Evolutionary conservation across 2,329 filamentous ascomycete genomes (phyloP).

Genomic region (Fusarium tupiense): DNA sequence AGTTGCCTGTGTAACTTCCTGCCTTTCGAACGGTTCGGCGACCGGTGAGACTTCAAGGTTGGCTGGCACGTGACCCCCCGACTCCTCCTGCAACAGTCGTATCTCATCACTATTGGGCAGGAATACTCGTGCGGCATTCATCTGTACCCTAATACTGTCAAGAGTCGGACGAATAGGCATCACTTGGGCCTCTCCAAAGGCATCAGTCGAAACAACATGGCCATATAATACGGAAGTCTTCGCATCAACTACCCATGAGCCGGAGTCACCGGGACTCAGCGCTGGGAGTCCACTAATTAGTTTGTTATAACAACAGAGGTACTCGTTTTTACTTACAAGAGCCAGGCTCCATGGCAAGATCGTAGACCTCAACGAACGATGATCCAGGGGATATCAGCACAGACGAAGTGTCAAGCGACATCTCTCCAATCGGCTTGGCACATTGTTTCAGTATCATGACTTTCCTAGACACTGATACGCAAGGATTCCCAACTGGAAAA

Average conservation of each 20-base stretch:
- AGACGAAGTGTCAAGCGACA: neutral
- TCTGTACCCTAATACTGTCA: neutral
- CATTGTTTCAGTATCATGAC: neutral
- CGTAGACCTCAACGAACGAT: neutral
- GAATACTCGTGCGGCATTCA: neutral
- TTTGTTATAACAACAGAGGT: accelerated
- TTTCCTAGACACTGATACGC: accelerated
- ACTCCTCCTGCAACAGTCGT: neutral
- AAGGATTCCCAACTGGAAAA: accelerated
- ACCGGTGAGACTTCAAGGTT: neutral
- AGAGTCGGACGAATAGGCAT: neutral
- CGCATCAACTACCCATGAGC: neutral
- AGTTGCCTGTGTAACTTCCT: neutral
- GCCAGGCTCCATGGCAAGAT: neutral
- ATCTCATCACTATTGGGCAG: neutral
- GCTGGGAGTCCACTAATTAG: neutral
- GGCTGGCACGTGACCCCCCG: accelerated
- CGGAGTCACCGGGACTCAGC: neutral
- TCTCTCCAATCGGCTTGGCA: accelerated
- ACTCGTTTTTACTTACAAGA: neutral
- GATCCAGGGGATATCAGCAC: neutral
- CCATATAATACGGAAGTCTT: neutral
- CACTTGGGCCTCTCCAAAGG: neutral
- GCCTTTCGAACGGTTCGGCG: neutral
- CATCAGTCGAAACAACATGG: neutral